Conservation (phyloP, 768 basidiomycete genomes). For the Hericium alpestre region DNA sequence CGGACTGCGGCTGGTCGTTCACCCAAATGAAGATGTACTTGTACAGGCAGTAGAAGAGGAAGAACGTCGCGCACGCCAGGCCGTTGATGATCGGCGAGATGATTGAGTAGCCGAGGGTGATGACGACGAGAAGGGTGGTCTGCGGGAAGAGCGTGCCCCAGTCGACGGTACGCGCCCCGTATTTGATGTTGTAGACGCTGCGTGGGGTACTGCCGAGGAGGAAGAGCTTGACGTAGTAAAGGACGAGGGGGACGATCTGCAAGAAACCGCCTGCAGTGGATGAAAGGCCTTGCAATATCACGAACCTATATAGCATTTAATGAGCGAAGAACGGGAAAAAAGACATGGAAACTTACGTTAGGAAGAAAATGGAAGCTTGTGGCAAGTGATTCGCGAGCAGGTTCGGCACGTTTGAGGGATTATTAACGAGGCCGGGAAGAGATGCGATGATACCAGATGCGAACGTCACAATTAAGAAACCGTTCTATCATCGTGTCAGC, state of each 20-base stretch:
- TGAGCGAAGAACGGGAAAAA: not conserved
- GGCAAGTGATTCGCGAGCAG: constrained; percentile 76
- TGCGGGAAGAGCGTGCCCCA: constrained; percentile 74
- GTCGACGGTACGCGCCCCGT: constrained; percentile 48
- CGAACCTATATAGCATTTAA: constrained; percentile 35
- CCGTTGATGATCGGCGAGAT: constrained; percentile 94
- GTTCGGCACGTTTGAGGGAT: constrained; percentile 59
- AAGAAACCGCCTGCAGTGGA: constrained; percentile 75
- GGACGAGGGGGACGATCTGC: constrained; percentile 56
- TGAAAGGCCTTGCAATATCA: constrained; percentile 72
- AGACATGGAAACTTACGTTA: constrained; percentile 45
- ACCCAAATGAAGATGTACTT: constrained; percentile 41
- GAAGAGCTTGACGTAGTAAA: constrained; percentile 88
- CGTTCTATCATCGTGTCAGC: constrained; percentile 46
- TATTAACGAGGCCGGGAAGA: constrained; percentile 47
- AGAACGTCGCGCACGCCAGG: constrained; percentile 72
- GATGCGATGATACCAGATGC: constrained; percentile 75
- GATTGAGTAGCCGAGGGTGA: constrained; percentile 74
- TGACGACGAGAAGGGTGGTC: constrained; percentile 72
- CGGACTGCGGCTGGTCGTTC: constrained; percentile 53
- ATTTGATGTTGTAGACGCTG: constrained; percentile 76
- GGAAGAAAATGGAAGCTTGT: constrained; percentile 79
- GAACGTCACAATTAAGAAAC: constrained; percentile 85
- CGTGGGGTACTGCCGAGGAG: constrained; percentile 85
- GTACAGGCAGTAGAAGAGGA: constrained; percentile 73